Evolutionary conservation across 1,284 basidiomycete species (phyloP), one percentile per base, ranked within the genome.

Genomic region (Boletus holoroseus): DNA sequence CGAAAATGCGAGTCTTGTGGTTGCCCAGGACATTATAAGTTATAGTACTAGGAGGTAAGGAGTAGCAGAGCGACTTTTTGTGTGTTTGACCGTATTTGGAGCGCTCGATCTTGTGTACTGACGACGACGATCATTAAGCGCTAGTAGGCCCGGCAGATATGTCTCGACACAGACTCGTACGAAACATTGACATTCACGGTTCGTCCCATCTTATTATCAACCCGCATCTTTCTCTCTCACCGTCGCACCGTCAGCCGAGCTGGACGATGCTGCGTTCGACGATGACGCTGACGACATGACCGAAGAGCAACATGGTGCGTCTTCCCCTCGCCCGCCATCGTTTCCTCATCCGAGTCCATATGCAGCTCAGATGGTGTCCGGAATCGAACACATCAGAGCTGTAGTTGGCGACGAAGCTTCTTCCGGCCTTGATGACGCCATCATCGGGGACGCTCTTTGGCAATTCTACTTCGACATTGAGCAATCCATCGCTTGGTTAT

Each of bases 101-200:
- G 35, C 27, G 34, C 20, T 32, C 36, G 18, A 22, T 34, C 44
- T 48, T 36, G 20, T 12, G 5, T 13, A 39, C 28, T 15, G 7
- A 20, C 41, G 24, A 18, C 43, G 12, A 49, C 30, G 32, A 32
- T 41, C 48, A 38, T 28, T 18, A 38, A 44, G 44, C 40, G 16
- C 38, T 9, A 44, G 20, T 9, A 9, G 22, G 7, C 8, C 44
- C 5, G 4, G 31, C 36, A 32, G 41, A 47, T 41, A 91, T 91
- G 90, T 94, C 92, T 9, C 76, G 92, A 67, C 95, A 99, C 72
- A 84, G 95, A 66, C 82, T 86, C 68, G 80, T 98, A 57, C 80
- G 91, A 57, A 94, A 96, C 68, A 75, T 99, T 41, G 84, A 98
- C 65, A 74, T 97, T 30, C 76, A 88, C 58, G 93, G 94, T 89